Conservation (phyloP, 2,329 filamentous ascomycete species). For the Neonectria ditissima region DNA sequence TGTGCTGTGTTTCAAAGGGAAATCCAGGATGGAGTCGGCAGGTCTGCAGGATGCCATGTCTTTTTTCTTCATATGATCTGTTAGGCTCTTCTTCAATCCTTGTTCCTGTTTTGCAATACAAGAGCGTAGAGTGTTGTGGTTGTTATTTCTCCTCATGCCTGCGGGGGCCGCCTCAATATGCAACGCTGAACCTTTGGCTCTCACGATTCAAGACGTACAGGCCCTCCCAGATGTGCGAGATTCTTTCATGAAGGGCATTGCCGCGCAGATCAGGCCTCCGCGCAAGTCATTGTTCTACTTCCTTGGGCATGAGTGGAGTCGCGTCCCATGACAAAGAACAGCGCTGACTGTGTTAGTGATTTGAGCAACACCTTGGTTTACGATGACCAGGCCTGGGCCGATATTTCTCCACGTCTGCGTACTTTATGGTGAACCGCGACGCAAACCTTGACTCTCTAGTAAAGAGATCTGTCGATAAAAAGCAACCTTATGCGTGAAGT, state of each 20-base stretch:
- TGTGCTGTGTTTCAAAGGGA: not conserved
- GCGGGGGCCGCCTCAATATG: slow-evolving; percentile 23
- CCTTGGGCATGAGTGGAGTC: slow-evolving; percentile 47
- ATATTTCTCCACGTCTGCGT: slow-evolving; percentile 51
- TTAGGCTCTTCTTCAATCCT: not conserved
- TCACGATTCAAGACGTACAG: slow-evolving; percentile 38
- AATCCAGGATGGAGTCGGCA: not conserved
- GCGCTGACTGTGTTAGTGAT: slow-evolving; percentile 41
- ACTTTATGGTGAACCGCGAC: slow-evolving; percentile 52
- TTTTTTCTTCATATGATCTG: not conserved
- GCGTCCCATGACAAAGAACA: rapidly evolving
- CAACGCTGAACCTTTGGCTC: slow-evolving; percentile 25
- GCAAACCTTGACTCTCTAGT: slow-evolving; percentile 50
- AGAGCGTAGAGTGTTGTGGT: slow-evolving; percentile 18
- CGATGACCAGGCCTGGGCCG: slow-evolving; percentile 46
- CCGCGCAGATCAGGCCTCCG: slow-evolving; percentile 43
- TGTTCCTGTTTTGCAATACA: slow-evolving; percentile 4
- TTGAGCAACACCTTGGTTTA: slow-evolving; percentile 53
- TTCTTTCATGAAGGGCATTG: slow-evolving; percentile 47
- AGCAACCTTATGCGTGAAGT: slow-evolving; percentile 27
- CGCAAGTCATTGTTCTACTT: slow-evolving; percentile 45
- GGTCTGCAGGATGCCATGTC: not conserved
- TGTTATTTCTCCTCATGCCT: not conserved
- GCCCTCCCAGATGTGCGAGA: slow-evolving; percentile 37
- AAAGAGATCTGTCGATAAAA: slow-evolving; percentile 44